A percentile compares a stretch with the other conserved stretches of the same genome.
Conservation (phyloP, 176 grass and related monocot species). For the Oryza officinalis region DNA sequence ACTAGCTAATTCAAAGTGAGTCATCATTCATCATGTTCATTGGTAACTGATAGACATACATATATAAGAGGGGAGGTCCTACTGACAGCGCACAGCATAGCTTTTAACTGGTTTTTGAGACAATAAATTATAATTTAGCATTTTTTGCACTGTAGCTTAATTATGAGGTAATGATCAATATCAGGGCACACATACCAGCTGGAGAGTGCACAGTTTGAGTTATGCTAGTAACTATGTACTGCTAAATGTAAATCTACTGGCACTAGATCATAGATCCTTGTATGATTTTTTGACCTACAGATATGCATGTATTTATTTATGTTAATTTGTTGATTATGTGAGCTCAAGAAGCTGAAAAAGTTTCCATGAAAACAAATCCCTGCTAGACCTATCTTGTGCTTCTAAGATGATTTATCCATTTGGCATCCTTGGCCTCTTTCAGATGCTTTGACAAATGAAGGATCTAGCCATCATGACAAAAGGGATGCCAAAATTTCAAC, state of each 20-base stretch:
- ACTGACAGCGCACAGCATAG: neutral
- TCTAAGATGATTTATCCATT: slow-evolving; percentile 21
- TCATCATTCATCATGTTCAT: neutral
- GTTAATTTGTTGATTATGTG: slow-evolving; percentile 9
- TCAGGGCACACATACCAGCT: slow-evolving; percentile 7
- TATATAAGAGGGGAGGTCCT: slow-evolving; percentile 8
- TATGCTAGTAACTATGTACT: slow-evolving; percentile 24
- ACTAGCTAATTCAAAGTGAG: slow-evolving; percentile 6
- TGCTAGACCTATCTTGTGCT: neutral
- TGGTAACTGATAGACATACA: neutral
- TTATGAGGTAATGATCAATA: slow-evolving; percentile 11
- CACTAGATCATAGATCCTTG: neutral
- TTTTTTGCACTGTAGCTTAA: slow-evolving; percentile 4
- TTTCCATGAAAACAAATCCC: neutral
- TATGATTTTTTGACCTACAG: slow-evolving; percentile 2
- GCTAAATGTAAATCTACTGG: slow-evolving; percentile 1
- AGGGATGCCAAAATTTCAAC: slow-evolving; percentile 63
- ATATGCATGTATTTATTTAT: neutral
- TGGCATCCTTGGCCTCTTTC: slow-evolving; percentile 41
- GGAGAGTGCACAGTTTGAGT: neutral
- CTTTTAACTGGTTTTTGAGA: slow-evolving; percentile 19
- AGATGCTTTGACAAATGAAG: slow-evolving; percentile 53
- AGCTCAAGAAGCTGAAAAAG: neutral
- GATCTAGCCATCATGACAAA: slow-evolving; percentile 53
- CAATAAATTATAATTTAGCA: slow-evolving; percentile 4